Evolutionary conservation across 805 yeast genomes (phyloP).

Genomic region (Wickerhamiella brachini): DNA sequence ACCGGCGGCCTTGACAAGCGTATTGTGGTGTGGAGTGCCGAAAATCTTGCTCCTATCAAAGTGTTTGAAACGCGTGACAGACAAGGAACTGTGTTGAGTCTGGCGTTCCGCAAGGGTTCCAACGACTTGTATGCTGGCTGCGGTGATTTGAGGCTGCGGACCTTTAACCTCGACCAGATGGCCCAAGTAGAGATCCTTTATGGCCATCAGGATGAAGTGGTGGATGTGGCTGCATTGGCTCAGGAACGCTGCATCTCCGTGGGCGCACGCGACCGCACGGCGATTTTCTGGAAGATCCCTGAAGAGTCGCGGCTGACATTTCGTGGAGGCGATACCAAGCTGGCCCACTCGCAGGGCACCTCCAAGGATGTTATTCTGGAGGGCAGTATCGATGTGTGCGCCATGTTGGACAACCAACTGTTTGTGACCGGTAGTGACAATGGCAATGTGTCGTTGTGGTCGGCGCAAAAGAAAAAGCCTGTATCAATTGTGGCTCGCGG

Average conservation of each 20-base stretch:
- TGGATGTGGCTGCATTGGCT: constrained; percentile 65
- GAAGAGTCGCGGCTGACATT: constrained; percentile 91
- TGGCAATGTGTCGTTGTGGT: constrained; percentile 84
- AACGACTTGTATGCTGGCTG: constrained; percentile 87
- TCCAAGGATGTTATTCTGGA: constrained; percentile 29
- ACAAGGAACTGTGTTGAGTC: constrained; percentile 55
- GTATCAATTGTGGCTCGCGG: constrained; percentile 51
- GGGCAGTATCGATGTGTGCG: constrained; percentile 80
- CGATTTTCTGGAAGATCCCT: constrained; percentile 90
- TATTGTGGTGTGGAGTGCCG: constrained; percentile 75
- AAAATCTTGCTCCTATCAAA: constrained; percentile 58
- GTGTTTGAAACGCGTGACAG: constrained; percentile 64
- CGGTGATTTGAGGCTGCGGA: constrained; percentile 80
- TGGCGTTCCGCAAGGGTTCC: constrained; percentile 64
- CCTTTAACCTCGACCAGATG: constrained; percentile 71
- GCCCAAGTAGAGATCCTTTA: constrained; percentile 82
- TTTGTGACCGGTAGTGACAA: constrained; percentile 94
- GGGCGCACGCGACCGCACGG: constrained; percentile 89
- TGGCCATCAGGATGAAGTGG: constrained; percentile 88
- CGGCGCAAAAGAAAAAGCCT: constrained; percentile 81
- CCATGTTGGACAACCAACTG: constrained; percentile 84
- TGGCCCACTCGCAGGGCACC: constrained; percentile 7
- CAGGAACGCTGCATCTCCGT: constrained; percentile 92
- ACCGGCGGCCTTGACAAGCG: constrained; percentile 83
- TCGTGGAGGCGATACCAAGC: constrained; percentile 67